Evolutionary conservation across 108 stramenopile species (phyloP).

Genomic region (Discostella pseudostelligera): DNA sequence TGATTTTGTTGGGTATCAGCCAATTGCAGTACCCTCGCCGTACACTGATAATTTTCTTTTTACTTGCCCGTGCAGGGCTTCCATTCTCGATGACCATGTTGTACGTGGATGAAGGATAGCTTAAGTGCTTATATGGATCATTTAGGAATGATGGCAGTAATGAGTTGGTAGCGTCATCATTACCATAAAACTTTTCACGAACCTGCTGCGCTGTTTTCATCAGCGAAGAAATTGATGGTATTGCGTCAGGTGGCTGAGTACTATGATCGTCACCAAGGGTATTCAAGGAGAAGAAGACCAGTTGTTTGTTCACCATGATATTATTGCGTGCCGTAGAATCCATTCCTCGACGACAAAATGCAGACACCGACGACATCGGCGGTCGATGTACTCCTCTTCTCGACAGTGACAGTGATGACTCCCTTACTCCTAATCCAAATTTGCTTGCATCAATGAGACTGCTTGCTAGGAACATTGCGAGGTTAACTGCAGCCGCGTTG

Average conservation of each 20-base stretch:
- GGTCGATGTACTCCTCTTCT: background rate
- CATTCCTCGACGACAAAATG: background rate
- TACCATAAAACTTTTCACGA: slow-evolving; percentile 22
- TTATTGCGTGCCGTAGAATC: background rate
- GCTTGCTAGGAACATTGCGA: background rate
- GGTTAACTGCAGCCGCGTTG: no score
- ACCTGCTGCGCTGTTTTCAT: slow-evolving; percentile 17
- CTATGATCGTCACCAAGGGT: background rate
- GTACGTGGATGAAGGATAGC: slow-evolving; percentile 38
- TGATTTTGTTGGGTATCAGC: slow-evolving; percentile 60
- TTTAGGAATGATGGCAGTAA: slow-evolving; percentile 25
- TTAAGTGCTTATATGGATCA: slow-evolving; percentile 22
- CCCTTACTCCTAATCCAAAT: background rate
- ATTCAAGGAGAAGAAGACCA: background rate
- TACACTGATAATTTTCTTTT: slow-evolving; percentile 1
- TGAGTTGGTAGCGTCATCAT: background rate
- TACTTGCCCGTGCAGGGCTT: background rate
- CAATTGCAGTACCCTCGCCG: slow-evolving; percentile 67
- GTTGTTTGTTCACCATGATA: background rate
- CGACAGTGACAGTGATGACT: background rate
- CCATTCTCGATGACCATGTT: slow-evolving; percentile 16
- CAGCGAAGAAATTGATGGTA: slow-evolving; percentile 17
- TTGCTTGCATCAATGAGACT: background rate
- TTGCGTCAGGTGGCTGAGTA: background rate
- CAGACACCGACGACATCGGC: background rate